Base-by-base conservation (phyloP, 2,329 filamentous ascomycete species). In the Madurella fahalii region DNA sequence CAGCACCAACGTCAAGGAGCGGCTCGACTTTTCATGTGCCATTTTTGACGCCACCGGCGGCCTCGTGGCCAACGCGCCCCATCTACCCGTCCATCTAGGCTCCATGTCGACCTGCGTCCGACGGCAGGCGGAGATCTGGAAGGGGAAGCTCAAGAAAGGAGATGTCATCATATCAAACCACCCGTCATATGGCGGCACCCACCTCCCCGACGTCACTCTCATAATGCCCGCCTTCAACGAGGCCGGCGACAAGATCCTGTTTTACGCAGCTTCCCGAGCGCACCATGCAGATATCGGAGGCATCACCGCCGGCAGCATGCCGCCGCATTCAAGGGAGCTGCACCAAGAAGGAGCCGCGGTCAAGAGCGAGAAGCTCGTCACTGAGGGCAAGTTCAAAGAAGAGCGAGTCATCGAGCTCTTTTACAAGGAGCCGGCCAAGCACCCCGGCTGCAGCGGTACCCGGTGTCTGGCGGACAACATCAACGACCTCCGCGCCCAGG, bases 281-380 rank as follows among this genome's bases (percentile, higher is more conserved):
- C 89, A 94, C 66, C 89, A 93, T 63, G 89, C 89, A 9, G 89
- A 94, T 64, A 93, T 94, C 59, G 90, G 90, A 11, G 90, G 90
- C 9, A 91, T 92, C 43, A 76, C 90, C 0, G 87, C 89, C 0
- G 89, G 89, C 0, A 89, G 85, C 1, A 94, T 94, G 90, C 90
- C 90, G 2, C 86, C 89, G 2, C 82, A 87, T 58, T 89, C 85
- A 0, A 80, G 82, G 18, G 79, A 83, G 59, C 74, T 86, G 3
- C 84, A 74, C 66, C 80, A 87, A 64, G 84, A 87, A 68, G 84
- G 84, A 2, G 83, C 83, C 1, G 75, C 81, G 1, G 84, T 87
- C 62, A 81, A 81, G 63, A 81, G 79, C 2, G 82, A 85, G 64
- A 82, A 93, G 71, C 76, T 95, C 2, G 88, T 94, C 2, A 85